A percentile compares a stretch with the other conserved stretches of the same genome.
These are phyloP conservation scores for Edaphochlamys debaryana DNA, from an alignment of 139 green algal species.

Conservation along the genomic window DNA sequence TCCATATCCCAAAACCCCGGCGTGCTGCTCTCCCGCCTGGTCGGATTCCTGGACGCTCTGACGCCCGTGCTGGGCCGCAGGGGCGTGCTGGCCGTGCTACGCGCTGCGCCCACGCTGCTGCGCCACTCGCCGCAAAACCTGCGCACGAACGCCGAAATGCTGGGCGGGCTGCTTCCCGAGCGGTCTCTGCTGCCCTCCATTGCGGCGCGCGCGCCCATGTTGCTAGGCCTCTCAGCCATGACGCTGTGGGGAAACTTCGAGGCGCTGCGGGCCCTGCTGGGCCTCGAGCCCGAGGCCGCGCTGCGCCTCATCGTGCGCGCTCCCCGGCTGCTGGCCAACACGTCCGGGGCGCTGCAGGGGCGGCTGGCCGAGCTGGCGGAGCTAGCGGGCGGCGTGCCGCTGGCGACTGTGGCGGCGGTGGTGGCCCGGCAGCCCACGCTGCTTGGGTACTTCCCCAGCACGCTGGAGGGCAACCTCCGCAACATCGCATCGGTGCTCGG, in stretches of 20 bases:
- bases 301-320: not conserved
- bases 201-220: slow-evolving; percentile 6
- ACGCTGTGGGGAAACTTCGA: slow-evolving; percentile 41
- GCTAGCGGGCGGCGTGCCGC: not conserved
- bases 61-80: slow-evolving; percentile 8
- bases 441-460: slow-evolving; percentile 35
- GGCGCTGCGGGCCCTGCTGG: not conserved
- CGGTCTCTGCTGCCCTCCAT: not conserved
- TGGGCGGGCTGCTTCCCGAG: slow-evolving; percentile 4
- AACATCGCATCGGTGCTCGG: not conserved
- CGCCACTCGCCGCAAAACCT: slow-evolving; percentile 15
- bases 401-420: not conserved
- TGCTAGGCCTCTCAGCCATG: slow-evolving; percentile 17
- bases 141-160: slow-evolving; percentile 31
- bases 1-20: slow-evolving; percentile 19
- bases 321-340: slow-evolving; percentile 29
- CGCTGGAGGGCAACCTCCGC: slow-evolving; percentile 27
- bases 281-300: not conserved
- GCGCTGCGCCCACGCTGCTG: slow-evolving; percentile 16
- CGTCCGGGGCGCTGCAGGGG: slow-evolving; percentile 10
- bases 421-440: slow-evolving; percentile 12
- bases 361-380: not conserved
- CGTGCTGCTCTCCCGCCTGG: slow-evolving; percentile 31
- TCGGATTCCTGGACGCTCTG: slow-evolving; percentile 21
- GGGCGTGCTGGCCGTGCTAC: slow-evolving; percentile 15